Conservation (phyloP, 2,329 filamentous ascomycete species). For the Fusarium sp. region DNA sequence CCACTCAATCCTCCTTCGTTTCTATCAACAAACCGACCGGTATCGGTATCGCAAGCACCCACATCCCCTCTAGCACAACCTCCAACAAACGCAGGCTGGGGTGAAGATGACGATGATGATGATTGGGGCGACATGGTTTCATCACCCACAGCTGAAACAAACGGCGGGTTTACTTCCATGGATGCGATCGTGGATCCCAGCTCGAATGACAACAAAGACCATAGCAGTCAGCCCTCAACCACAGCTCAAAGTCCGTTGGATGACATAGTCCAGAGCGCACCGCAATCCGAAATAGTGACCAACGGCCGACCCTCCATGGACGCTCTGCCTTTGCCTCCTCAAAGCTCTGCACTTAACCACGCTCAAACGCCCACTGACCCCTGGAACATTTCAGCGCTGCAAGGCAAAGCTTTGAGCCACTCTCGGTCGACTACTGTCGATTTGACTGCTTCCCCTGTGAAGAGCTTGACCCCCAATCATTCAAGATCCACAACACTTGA, state of each 20-base stretch:
- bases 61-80: constrained; percentile 38
- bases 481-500: constrained; percentile 31
- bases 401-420: constrained; percentile 13
- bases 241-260: constrained; percentile 7
- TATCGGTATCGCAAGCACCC: constrained; percentile 29
- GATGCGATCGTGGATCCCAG: constrained; percentile 16
- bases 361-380: not conserved
- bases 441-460: constrained; percentile 4
- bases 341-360: constrained; percentile 1
- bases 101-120: constrained; percentile 53
- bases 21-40: constrained; percentile 17
- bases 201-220: not conserved
- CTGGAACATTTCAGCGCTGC: not conserved
- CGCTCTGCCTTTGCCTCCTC: not conserved
- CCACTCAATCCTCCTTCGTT: constrained; percentile 12
- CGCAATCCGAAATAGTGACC: not conserved
- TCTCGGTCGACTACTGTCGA: constrained; percentile 33
- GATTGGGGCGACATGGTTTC: constrained; percentile 70
- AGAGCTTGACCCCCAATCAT: constrained; percentile 14
- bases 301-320: constrained; percentile 23
- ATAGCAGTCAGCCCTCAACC: constrained; percentile 12
- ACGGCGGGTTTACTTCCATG: constrained; percentile 32
- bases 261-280: not conserved
- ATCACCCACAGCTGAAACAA: constrained; percentile 39
- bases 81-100: constrained; percentile 26